A percentile compares a stretch with the other conserved stretches of the same genome.
Conservation (phyloP, 306 rosid genomes). For the Medicago ruthenica region DNA sequence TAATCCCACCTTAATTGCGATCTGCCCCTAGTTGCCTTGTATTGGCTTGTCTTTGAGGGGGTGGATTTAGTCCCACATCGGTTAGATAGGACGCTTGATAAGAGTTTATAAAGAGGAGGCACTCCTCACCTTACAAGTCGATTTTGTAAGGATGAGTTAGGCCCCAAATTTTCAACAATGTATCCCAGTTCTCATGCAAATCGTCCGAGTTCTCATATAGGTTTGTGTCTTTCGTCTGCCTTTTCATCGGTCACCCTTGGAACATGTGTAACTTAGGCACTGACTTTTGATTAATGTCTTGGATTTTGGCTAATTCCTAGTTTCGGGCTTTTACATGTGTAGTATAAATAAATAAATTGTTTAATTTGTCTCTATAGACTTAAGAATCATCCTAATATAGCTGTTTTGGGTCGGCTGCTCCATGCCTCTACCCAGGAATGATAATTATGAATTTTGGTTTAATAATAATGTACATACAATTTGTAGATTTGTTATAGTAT, state of each 20-base stretch:
- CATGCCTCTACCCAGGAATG: not conserved
- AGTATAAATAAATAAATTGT: not conserved
- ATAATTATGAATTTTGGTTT: conserved; percentile 10
- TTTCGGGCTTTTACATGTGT: not conserved
- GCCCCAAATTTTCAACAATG: too few species aligned
- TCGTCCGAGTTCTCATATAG: not conserved
- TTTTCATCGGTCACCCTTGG: conserved; percentile 9
- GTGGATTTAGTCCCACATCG: too few species aligned
- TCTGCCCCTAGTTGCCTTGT: too few species aligned
- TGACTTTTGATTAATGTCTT: not conserved
- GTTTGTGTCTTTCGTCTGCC: not conserved
- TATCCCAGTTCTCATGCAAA: not conserved
- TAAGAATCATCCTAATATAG: not conserved
- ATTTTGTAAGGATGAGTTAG: too few species aligned
- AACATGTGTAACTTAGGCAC: not conserved
- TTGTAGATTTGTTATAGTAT: conserved; percentile 16
- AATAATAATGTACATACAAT: not conserved
- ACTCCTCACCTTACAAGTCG: too few species aligned
- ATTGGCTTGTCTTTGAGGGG: too few species aligned
- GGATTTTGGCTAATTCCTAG: not conserved
- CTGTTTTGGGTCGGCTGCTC: not conserved
- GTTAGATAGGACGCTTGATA: too few species aligned
- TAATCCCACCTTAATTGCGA: too few species aligned
- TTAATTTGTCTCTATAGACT: not conserved
- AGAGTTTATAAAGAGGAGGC: too few species aligned